Evolutionary conservation across 1,139 yeast species (phyloP).

Genomic region (Yamadazyma triangularis): DNA sequence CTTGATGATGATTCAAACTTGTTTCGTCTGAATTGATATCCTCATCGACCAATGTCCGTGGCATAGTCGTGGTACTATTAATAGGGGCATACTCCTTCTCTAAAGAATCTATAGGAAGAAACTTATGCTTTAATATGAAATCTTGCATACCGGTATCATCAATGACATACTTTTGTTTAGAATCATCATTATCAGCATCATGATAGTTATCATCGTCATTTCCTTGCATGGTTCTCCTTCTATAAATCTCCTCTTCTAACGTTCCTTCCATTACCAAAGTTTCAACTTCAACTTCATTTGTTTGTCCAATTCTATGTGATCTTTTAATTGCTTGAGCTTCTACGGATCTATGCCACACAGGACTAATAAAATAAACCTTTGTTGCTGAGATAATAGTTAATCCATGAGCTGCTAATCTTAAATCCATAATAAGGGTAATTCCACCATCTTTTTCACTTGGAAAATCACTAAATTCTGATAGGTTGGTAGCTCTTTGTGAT

Average conservation of each 20-base stretch:
- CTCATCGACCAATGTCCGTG: slow-evolving; percentile 1
- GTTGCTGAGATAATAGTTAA: slow-evolving; percentile 65
- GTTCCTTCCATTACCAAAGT: slow-evolving; percentile 59
- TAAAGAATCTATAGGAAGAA: slow-evolving; percentile 26
- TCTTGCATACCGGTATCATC: slow-evolving; percentile 58
- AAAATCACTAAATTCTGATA: slow-evolving; percentile 46
- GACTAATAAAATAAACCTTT: slow-evolving; percentile 61
- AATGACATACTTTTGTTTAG: slow-evolving; percentile 32
- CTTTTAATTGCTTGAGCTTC: slow-evolving; percentile 74
- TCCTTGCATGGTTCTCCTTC: slow-evolving; percentile 21
- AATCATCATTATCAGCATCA: slow-evolving; percentile 10
- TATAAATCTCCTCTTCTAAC: slow-evolving; percentile 63
- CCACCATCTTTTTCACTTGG: slow-evolving; percentile 37
- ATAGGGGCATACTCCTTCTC: slow-evolving; percentile 31
- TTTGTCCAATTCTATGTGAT: slow-evolving; percentile 70
- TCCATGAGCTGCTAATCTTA: slow-evolving; percentile 67
- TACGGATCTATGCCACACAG: slow-evolving; percentile 64
- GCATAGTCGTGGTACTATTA: slow-evolving; percentile 8
- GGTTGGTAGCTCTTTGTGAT: slow-evolving; percentile 46
- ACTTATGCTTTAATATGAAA: slow-evolving; percentile 47
- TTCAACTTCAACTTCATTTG: slow-evolving; percentile 51
- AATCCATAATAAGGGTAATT: slow-evolving; percentile 58
- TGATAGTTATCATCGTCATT: slow-evolving; percentile 5
- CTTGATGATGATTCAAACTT: slow-evolving; percentile 21
- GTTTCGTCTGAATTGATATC: slow-evolving; percentile 15